phyloP scores from a whole-genome alignment of 768 basidiomycete species.

The Lentinula raphanica region DNA sequence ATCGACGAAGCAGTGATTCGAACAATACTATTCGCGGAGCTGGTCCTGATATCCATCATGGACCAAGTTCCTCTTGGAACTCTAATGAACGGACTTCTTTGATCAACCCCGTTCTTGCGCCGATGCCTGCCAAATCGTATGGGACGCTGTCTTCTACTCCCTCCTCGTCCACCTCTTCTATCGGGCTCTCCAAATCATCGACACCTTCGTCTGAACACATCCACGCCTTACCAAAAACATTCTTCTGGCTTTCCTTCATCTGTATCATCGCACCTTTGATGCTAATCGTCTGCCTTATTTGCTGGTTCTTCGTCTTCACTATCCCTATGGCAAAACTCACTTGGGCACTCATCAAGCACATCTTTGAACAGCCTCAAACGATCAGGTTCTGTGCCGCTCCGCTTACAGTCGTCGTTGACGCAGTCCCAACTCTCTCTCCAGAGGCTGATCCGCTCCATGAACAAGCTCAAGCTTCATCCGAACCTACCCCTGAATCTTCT shows the following conservation, averaged over 20 bases:
- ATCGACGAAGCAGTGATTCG: conserved; percentile 24
- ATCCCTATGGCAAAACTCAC: conserved; percentile 98
- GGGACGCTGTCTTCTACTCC: conserved; percentile 43
- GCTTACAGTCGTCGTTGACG: conserved; percentile 54
- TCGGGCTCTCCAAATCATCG: conserved; percentile 25
- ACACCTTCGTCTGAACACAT: conserved; percentile 35
- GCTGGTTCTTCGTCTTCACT: conserved; percentile 93
- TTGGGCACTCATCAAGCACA: conserved; percentile 87
- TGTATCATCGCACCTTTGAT: conserved; percentile 84
- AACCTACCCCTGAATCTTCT: conserved; percentile 17
- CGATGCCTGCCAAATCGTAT: conserved; percentile 57
- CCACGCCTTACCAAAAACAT: conserved; percentile 51
- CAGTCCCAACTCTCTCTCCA: conserved; percentile 11
- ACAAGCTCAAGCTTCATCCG: conserved; percentile 16
- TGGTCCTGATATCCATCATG: conserved; percentile 31
- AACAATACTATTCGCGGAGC: conserved; percentile 22
- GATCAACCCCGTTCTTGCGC: conserved; percentile 23
- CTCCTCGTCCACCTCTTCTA: conserved; percentile 27
- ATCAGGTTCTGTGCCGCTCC: conserved; percentile 94
- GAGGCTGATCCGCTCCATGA: not conserved
- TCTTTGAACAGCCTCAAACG: conserved; percentile 71
- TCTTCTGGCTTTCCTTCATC: conserved; percentile 78
- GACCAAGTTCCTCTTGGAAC: conserved; percentile 39
- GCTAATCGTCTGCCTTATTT: conserved; percentile 80
- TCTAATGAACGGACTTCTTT: conserved; percentile 46